These are phyloP conservation scores for Mortierella sp. DNA, from an alignment of 371 early-diverging fungal species.

Conservation along the genomic window DNA sequence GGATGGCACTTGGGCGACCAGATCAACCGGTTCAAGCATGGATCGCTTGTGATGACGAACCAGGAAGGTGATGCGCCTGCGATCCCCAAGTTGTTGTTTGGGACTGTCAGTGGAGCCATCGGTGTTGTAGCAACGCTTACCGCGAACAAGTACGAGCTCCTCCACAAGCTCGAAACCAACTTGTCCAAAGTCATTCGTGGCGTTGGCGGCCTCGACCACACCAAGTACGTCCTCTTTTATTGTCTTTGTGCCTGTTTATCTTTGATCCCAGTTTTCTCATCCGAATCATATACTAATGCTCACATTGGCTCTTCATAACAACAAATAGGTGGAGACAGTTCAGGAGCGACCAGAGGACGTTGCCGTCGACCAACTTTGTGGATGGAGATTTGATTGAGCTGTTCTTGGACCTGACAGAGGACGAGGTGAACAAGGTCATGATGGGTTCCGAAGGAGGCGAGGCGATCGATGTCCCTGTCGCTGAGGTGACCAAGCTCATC, in stretches of 20 bases:
- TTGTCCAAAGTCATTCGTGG: conserved; percentile 67
- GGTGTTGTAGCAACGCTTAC: conserved; percentile 81
- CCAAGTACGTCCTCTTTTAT: conserved; percentile 64
- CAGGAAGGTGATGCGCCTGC: conserved; percentile 70
- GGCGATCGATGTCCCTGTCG: conserved; percentile 33
- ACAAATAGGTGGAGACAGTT: conserved; percentile 73
- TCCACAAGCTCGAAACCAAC: conserved; percentile 74
- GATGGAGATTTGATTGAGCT: conserved; percentile 93
- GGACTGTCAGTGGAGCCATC: conserved; percentile 85
- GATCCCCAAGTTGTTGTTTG: conserved; percentile 73
- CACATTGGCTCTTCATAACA: too few species aligned
- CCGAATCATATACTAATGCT: not conserved
- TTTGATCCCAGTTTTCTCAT: too few species aligned
- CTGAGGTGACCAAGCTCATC: conserved; percentile 58
- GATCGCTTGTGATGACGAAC: conserved; percentile 80
- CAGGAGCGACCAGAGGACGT: conserved; percentile 65
- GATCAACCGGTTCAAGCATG: conserved; percentile 83
- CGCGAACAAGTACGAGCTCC: conserved; percentile 66
- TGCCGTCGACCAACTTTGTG: conserved; percentile 70
- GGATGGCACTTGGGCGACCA: conserved; percentile 87
- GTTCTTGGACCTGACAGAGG: conserved; percentile 76
- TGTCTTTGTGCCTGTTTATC: not conserved
- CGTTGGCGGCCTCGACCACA: conserved; percentile 74
- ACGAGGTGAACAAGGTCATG: conserved; percentile 75
- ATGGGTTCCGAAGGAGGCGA: conserved; percentile 41